These are phyloP conservation scores for Arthrobotrys entomopaga DNA, from an alignment of 2,329 filamentous ascomycete species.

Conservation along the genomic window DNA sequence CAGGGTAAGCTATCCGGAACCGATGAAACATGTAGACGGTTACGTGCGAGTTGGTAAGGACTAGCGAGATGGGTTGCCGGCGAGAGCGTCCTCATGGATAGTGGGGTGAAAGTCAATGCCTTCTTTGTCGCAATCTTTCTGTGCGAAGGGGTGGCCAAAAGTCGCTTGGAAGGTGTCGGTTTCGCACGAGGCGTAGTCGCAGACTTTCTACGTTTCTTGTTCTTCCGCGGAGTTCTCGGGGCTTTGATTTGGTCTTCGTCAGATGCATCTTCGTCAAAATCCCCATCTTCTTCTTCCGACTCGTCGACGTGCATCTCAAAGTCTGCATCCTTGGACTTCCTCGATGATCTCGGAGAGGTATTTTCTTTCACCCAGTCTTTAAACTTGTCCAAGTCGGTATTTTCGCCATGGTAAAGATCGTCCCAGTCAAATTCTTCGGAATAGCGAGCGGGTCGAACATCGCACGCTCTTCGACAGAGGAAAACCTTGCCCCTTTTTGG, in stretches of 20 bases:
- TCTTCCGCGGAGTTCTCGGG: constrained; percentile 63
- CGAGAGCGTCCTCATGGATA: constrained; percentile 87
- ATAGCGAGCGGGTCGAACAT: constrained; percentile 86
- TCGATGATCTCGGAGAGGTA: constrained; percentile 70
- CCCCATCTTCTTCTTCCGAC: constrained; percentile 59
- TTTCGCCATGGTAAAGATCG: constrained; percentile 76
- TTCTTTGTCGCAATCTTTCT: constrained; percentile 75
- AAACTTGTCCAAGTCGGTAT: constrained; percentile 73
- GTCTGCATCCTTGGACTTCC: constrained; percentile 68
- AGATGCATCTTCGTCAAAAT: constrained; percentile 58
- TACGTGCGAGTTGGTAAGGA: constrained; percentile 90
- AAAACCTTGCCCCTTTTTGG: constrained; percentile 86
- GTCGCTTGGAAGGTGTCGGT: constrained; percentile 65
- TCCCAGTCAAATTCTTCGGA: constrained; percentile 95
- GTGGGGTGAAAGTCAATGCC: constrained; percentile 90
- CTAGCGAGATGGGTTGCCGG: constrained; percentile 79
- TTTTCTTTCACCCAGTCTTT: constrained; percentile 74
- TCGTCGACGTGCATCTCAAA: constrained; percentile 58
- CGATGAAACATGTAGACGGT: constrained; percentile 89
- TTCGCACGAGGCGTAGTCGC: constrained; percentile 56
- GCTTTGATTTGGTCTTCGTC: constrained; percentile 57
- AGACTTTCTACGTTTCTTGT: constrained; percentile 57
- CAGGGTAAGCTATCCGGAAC: constrained; percentile 90
- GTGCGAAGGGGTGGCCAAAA: constrained; percentile 71
- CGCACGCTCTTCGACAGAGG: constrained; percentile 87